Evolutionary conservation across 1,284 basidiomycete species (phyloP).

Genomic region (Exsudoporus floridanus): DNA sequence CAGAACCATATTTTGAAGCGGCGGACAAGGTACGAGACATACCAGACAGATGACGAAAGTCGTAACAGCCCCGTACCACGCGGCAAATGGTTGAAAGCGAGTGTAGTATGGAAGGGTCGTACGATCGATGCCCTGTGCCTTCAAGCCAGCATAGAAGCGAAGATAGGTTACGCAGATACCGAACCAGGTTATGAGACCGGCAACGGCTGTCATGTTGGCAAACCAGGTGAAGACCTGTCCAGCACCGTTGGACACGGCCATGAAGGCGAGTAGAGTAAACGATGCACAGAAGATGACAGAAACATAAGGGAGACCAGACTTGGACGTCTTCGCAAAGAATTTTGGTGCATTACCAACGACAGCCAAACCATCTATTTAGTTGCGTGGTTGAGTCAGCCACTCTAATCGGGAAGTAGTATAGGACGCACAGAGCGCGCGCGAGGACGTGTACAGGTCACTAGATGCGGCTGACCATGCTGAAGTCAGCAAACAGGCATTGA

Average conservation of each 20-base stretch:
- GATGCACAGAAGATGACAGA: slow-evolving; percentile 64
- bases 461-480: slow-evolving; percentile 87
- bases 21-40: slow-evolving; percentile 33
- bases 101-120: slow-evolving; percentile 64
- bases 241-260: slow-evolving; percentile 61
- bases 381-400: not conserved
- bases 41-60: slow-evolving; percentile 69
- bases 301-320: slow-evolving; percentile 73
- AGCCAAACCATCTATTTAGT: slow-evolving; percentile 69
- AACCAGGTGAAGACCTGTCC: slow-evolving; percentile 79
- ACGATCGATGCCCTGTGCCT: slow-evolving; percentile 72
- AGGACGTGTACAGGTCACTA: slow-evolving; percentile 80
- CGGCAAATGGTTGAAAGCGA: slow-evolving; percentile 66
- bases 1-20: not conserved
- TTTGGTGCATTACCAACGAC: slow-evolving; percentile 73
- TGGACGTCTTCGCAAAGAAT: slow-evolving; percentile 67
- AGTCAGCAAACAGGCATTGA: slow-evolving; percentile 84
- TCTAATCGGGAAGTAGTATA: not conserved
- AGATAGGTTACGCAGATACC: slow-evolving; percentile 79
- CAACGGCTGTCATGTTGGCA: slow-evolving; percentile 66
- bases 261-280: slow-evolving; percentile 76
- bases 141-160: slow-evolving; percentile 75
- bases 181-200: slow-evolving; percentile 80
- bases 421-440: slow-evolving; percentile 72
- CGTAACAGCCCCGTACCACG: slow-evolving; percentile 59